Base-by-base conservation (phyloP, 176 grass and related monocot genomes). In the Lolium rigidum region DNA sequence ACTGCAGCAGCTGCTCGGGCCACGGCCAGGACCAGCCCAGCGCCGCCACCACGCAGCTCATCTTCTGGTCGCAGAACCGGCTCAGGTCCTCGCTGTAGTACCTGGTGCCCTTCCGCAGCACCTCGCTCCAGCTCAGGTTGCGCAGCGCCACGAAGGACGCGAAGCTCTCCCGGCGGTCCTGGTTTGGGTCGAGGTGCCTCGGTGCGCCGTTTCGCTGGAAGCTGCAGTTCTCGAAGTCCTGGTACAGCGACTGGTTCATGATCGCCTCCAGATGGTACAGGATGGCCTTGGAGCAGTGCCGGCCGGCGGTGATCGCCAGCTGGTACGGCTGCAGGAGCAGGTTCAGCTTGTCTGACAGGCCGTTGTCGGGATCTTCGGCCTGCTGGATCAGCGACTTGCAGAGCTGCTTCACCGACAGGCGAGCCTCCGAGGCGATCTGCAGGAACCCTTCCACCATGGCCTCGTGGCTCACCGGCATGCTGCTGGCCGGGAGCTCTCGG, bases 41-140 rank as follows among this genome's bases (percentile, higher is more conserved):
- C 55, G 87, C 76, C 9, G 97, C 83, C 63, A 91, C 82, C 2
- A 99, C 79, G 90, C 60, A 82, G 86, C 89, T 93, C 97, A 97
- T 99, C 81, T 97, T 99, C 9, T 91, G 82, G 68, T 99, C 97
- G 35, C 97, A 99, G 79, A 97, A 99, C 22, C 83, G 90, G 84
- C 92, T 91, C 56, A 97, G 88, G 35, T 94, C 97, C 67, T 94
- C 94, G 37, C 92, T 94, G 88, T 94, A 91, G 81, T 86, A 91
- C 70, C 90, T 93, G 13, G 92, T 99, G 49, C 97, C 97, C 86
- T 99, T 97, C 59, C 71, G 54, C 39, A 99, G 84, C 28, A 99
- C 97, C 83, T 99, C 97, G 76, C 91, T 93, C 97, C 97, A 99
- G 82, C 92, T 94, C 38, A 97, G 82, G 85, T 97, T 97, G 74